These are phyloP conservation scores for Purpureocillium lavendulum DNA, from an alignment of 2,329 filamentous ascomycete species.

Conservation along the genomic window DNA sequence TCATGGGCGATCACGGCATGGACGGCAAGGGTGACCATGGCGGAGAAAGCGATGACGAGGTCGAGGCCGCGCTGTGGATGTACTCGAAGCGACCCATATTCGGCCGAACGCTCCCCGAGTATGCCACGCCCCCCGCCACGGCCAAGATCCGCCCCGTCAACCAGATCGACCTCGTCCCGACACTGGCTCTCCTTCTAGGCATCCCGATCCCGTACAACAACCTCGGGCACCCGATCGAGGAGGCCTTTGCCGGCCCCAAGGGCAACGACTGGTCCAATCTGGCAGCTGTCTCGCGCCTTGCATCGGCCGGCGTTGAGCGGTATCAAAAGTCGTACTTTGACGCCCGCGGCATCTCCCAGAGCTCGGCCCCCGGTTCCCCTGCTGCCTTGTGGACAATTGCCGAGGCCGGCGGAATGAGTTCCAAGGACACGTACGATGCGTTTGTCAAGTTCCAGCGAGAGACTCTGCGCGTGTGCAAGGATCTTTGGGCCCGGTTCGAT, in stretches of 20 bases:
- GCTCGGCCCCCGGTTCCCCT: conserved; percentile 32
- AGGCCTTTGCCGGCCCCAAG: conserved; percentile 70
- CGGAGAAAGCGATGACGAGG: conserved; percentile 94
- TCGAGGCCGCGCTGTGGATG: conserved; percentile 96
- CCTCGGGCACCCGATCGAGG: conserved; percentile 84
- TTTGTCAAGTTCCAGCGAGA: conserved; percentile 69
- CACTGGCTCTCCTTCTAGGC: conserved; percentile 77
- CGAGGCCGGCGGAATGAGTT: conserved; percentile 28
- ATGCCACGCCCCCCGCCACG: conserved; percentile 50
- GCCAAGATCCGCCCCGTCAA: conserved; percentile 69
- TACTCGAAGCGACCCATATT: conserved; percentile 86
- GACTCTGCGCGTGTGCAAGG: conserved; percentile 71
- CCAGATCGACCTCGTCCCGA: conserved; percentile 95
- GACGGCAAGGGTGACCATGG: conserved; percentile 94
- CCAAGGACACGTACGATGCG: conserved; percentile 39
- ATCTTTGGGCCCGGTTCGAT: conserved; percentile 88
- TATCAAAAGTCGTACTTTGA: conserved; percentile 80
- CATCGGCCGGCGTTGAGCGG: conserved; percentile 77
- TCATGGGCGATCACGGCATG: conserved; percentile 99
- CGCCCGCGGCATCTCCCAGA: conserved; percentile 60
- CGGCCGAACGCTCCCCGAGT: conserved; percentile 61
- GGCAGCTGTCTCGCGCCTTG: conserved; percentile 65
- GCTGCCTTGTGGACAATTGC: conserved; percentile 40
- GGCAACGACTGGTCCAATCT: conserved; percentile 70
- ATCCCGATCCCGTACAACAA: conserved; percentile 96